Evolutionary conservation across 2,329 filamentous ascomycete species (phyloP), one percentile per base, ranked within the genome.

Genomic region (Cladorrhinum sp.): DNA sequence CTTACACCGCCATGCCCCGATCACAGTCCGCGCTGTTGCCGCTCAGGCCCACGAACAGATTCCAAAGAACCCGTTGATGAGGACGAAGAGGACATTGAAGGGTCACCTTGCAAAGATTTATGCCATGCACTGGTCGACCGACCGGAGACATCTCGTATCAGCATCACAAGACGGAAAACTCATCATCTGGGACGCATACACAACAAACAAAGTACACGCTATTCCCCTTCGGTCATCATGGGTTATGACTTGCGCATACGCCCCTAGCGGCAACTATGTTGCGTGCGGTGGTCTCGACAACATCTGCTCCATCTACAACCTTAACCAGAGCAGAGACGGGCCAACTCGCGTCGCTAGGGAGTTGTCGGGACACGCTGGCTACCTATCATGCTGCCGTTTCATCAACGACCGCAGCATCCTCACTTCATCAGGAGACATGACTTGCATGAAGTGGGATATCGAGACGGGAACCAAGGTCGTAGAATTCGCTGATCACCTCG

Each of bases 241-340:
- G 95, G 95, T 99, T 78, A 99, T 99, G 95, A 99, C 95, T 67
- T 99, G 95, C 84, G 95, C 95, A 73, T 99, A 99, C 76, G 93
- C 95, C 63, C 95, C 95, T 12, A 96, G 92, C 73, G 95, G 95
- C 59, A 99, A 99, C 81, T 99, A 93, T 75, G 95, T 99, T 61
- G 95, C 95, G 59, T 99, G 95, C 75, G 95, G 95, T 84, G 95
- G 95, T 81, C 85, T 98, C 66, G 95, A 99, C 79, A 99, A 99
- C 79, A 98, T 99, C 74, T 98, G 95, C 84, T 98, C 93, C 71
- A 97, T 99, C 75, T 99, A 99, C 83, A 99, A 98, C 77, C 86
- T 99, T 64, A 97, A 96, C 66, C 92, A 95, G 66, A 86, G 87
- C 74, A 86, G 93, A 70, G 95, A 99, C 77, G 95, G 93, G n/a